Base-by-base conservation (phyloP, 306 rosid species). In the Dryas alaskensis region DNA sequence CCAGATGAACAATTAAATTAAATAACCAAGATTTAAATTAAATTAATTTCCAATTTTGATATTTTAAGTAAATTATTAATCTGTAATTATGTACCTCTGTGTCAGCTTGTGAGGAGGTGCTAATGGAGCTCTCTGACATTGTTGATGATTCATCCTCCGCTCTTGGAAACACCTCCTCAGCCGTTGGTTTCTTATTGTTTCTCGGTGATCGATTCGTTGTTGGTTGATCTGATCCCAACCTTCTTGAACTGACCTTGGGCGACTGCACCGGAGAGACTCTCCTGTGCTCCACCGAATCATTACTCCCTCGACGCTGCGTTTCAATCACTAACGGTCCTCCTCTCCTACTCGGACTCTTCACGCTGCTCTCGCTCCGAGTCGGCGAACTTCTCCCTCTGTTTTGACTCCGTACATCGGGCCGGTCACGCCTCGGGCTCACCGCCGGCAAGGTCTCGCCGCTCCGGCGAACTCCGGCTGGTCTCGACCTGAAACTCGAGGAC, bases 81-180 rank as follows among this genome's bases (percentile, higher is more conserved):
- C 37, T 2, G 37, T 17, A 67, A 10, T 72, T 27, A 43, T 19
- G 66, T 51, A 94, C 99, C 92, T 92, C 99, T 8, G 88, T 82
- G 68, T 94, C 96, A 5, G 86, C 80, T 58, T 79, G 91, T 27
- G 97, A 92, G 8, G 74, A 86, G 9, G 86, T 84, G 81, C 89
- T 88, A 57, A 88, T 53, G 71, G 90, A 85, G 78, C 90, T 83
- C 42, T 92, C 97, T 43, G 97, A 94, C 84, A 92, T 37, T 4
- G 85, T 89, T 72, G 97, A 86, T 0, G 85, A 82, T 65, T 91
- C 97, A 48, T 94, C 95, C 82, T 91, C 96, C 52, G 78, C 81
- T 17, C 60, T 81, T 47, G 59, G 53, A 11, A 76, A 60, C 57
- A 72, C 65, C 51, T 74, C 69, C 39, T 76, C 81, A 0, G 53